Base-by-base conservation (phyloP, 2,329 filamentous ascomycete genomes). In the Pseudogymnoascus sp. region DNA sequence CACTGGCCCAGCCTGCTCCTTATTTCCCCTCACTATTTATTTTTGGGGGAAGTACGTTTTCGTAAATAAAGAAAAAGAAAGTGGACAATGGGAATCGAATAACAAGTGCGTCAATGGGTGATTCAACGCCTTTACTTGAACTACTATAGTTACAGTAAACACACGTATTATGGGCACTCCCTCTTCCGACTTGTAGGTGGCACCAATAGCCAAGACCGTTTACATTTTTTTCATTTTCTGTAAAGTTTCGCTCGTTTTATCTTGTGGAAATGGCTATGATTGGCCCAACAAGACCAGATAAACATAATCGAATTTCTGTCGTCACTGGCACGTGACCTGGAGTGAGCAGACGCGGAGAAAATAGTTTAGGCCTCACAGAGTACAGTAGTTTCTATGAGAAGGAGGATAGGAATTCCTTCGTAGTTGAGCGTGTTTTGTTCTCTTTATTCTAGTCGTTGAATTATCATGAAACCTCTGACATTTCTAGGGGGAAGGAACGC, bases 181-280 rank as follows among this genome's bases (percentile, higher is more conserved):
- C 23, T 49, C 43, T 29, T 26, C 43, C 14, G 43, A 5, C 26
- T 49, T 49, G 29, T 49, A 26, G 23, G 43, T 21, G 23, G 23
- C 23, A 49, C 23, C 43, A 49, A 14, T 29, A 49, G 43, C 43
- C 43, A 49, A 59, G 55, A 8, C 35, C 35, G 55, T 59, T 59
- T 59, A 38, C 31, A 19, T 59, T 38, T 35, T 35, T 59, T 59
- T 21, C 35, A 35, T 59, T 59, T 38, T 59, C 35, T 59, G 55
- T 35, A 59, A 59, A 59, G 55, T 59, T 59, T 59, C 55, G 31
- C 55, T 59, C 35, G 55, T 59, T 59, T 59, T 59, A 38, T 38
- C 55, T 8, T 33, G 55, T 59, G 55, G 43, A 29, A 49, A 49
- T 4, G 14, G 7, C 23, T 29, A 6, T 49, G 43, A 49, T 49